Percentiles rank a stretch among this genome's conserved stretches.
These are phyloP conservation scores for Naganishia friedmannii DNA, from an alignment of 768 basidiomycete genomes.

Conservation along the genomic window DNA sequence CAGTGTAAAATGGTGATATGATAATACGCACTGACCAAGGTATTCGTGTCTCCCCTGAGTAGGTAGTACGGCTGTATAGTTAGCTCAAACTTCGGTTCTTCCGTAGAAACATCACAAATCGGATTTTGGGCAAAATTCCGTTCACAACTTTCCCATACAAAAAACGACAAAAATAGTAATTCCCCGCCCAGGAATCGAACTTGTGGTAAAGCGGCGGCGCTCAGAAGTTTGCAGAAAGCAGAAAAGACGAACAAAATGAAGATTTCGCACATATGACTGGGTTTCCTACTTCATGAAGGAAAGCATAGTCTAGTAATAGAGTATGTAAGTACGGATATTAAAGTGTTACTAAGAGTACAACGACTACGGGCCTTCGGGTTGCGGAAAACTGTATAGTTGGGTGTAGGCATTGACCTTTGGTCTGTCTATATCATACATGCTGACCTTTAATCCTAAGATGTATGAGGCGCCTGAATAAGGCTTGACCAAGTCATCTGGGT, in stretches of 20 bases:
- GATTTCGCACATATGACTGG: background rate
- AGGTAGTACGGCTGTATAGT: no score
- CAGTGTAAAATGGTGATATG: no score
- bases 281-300: conserved; percentile 7
- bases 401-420: background rate
- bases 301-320: conserved; percentile 14
- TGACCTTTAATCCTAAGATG: conserved; percentile 16
- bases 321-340: conserved; percentile 6
- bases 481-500: conserved; percentile 15
- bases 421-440: conserved; percentile 6
- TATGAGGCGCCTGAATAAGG: conserved; percentile 10
- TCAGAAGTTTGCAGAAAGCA: background rate
- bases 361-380: background rate
- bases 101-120: no score
- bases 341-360: background rate
- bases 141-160: conserved; percentile 1
- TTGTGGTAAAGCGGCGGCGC: no score
- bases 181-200: background rate
- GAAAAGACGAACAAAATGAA: background rate
- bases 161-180: background rate
- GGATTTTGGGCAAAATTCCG: background rate
- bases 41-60: no score
- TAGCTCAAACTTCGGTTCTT: no score
- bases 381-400: conserved; percentile 1
- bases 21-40: no score